Percentiles rank a stretch among this genome's conserved stretches.
These are phyloP conservation scores for Wickerhamiella azymoides DNA, from an alignment of 805 yeast genomes.

Conservation along the genomic window DNA sequence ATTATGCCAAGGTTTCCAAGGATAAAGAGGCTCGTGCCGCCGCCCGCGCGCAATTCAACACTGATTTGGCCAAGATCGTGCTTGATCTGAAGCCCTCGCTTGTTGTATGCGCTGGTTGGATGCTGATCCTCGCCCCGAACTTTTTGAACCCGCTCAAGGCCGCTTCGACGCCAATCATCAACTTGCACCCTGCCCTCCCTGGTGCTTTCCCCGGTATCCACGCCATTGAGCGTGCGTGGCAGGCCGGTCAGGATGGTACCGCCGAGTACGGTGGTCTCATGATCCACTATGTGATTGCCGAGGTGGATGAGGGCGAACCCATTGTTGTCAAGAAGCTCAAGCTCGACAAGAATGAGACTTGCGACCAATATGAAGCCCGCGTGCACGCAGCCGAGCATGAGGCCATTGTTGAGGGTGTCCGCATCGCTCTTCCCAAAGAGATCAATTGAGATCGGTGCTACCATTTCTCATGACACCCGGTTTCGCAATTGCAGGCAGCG, in stretches of 20 bases:
- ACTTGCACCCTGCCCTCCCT: constrained; percentile 93
- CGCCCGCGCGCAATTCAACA: constrained; percentile 61
- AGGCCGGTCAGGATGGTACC: constrained; percentile 80
- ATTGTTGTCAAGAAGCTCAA: constrained; percentile 67
- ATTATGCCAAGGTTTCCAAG: constrained; percentile 63
- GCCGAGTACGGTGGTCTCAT: constrained; percentile 75
- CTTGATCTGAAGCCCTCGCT: constrained; percentile 54
- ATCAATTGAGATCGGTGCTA: neutral
- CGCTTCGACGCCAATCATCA: constrained; percentile 63
- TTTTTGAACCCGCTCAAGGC: constrained; percentile 53
- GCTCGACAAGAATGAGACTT: constrained; percentile 53
- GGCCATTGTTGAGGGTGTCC: constrained; percentile 89
- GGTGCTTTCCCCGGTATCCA: constrained; percentile 95
- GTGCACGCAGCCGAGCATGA: constrained; percentile 76
- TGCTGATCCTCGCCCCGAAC: constrained; percentile 72
- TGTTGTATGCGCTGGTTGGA: constrained; percentile 98
- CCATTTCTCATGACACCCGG: constrained; percentile 1
- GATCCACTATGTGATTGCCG: constrained; percentile 94
- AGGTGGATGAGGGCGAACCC: constrained; percentile 90
- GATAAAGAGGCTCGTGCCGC: constrained; percentile 40
- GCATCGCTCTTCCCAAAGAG: constrained; percentile 40
- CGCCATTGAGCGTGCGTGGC: constrained; percentile 93
- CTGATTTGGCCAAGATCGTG: constrained; percentile 60
- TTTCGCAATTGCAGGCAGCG: neutral
- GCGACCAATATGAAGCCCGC: constrained; percentile 67